Evolutionary conservation across 2,329 filamentous ascomycete species (phyloP).

Genomic region (Davidsoniella virescens): DNA sequence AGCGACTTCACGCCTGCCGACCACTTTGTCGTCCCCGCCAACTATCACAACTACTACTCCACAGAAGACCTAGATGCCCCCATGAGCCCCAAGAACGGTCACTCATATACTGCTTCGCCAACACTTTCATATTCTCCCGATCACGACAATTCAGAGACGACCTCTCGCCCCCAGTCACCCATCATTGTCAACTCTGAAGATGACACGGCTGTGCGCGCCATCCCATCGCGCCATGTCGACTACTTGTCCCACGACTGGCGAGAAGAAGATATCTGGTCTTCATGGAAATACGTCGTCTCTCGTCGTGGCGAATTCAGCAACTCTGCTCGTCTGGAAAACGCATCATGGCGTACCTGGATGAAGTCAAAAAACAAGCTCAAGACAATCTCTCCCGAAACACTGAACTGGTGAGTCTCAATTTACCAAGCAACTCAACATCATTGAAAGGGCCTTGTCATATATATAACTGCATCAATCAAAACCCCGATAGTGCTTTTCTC

Average conservation of each 20-base stretch:
- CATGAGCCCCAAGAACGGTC: constrained; percentile 31
- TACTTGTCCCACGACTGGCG: constrained; percentile 87
- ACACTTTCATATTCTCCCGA: constrained; percentile 25
- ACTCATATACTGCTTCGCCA: constrained; percentile 33
- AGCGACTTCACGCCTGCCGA: constrained; percentile 27
- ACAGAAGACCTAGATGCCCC: constrained; percentile 34
- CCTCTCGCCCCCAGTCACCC: constrained; percentile 43
- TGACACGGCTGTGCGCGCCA: constrained; percentile 56
- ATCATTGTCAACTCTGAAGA: constrained; percentile 41
- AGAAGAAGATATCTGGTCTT: constrained; percentile 94
- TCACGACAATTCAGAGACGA: constrained; percentile 32
- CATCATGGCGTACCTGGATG: constrained; percentile 93
- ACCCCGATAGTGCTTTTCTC: no score
- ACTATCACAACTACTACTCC: constrained; percentile 30
- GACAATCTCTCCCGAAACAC: constrained; percentile 75
- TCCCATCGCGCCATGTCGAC: constrained; percentile 81
- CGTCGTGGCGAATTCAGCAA: constrained; percentile 67
- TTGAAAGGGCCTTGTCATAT: background rate
- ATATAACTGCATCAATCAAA: background rate
- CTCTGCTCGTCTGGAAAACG: constrained; percentile 74
- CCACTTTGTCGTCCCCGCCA: constrained; percentile 29
- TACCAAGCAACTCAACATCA: no score
- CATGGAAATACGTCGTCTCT: constrained; percentile 83
- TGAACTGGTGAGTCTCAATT: constrained; percentile 62
- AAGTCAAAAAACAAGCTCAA: constrained; percentile 77